phyloP scores from a whole-genome alignment of 305 asterid species.

The Ilex paraguariensis region DNA sequence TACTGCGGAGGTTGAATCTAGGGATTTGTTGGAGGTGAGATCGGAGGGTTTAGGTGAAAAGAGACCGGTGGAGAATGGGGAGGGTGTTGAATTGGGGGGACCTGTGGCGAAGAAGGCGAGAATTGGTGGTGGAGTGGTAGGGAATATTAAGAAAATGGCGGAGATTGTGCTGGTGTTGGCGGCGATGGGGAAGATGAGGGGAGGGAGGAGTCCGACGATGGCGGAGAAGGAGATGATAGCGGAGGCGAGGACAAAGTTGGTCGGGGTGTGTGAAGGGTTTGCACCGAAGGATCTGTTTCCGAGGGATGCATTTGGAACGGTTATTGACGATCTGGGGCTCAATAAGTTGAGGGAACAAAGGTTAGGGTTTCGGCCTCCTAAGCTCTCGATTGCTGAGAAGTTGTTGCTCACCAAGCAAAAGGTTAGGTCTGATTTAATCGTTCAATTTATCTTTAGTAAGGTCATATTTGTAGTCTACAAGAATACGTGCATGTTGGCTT shows the following conservation, averaged over 20 bases:
- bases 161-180: slow-evolving; percentile 86
- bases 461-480: too few species aligned
- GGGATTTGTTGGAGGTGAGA: slow-evolving; percentile 20
- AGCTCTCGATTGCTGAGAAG: slow-evolving; percentile 78
- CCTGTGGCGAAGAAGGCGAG: slow-evolving; percentile 21
- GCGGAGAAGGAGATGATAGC: slow-evolving; percentile 74
- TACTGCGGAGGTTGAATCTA: slow-evolving; percentile 18
- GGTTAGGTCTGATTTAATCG: slow-evolving; percentile 36
- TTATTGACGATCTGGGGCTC: slow-evolving; percentile 90
- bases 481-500: too few species aligned
- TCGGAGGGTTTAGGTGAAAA: slow-evolving; percentile 54
- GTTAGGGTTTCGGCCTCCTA: slow-evolving; percentile 74
- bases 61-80: slow-evolving; percentile 35
- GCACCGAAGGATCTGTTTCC: slow-evolving; percentile 95
- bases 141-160: slow-evolving; percentile 58
- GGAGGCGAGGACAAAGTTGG: slow-evolving; percentile 63
- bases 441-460: slow-evolving; percentile 3
- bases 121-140: slow-evolving; percentile 23
- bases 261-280: slow-evolving; percentile 63
- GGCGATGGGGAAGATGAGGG: slow-evolving; percentile 94
- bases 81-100: slow-evolving; percentile 35
- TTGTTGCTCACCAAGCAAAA: slow-evolving; percentile 61
- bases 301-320: slow-evolving; percentile 64
- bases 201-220: slow-evolving; percentile 69
- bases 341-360: slow-evolving; percentile 64